Evolutionary conservation across 1,284 basidiomycete genomes (phyloP).

Genomic region (Leccinum subspadiceum): DNA sequence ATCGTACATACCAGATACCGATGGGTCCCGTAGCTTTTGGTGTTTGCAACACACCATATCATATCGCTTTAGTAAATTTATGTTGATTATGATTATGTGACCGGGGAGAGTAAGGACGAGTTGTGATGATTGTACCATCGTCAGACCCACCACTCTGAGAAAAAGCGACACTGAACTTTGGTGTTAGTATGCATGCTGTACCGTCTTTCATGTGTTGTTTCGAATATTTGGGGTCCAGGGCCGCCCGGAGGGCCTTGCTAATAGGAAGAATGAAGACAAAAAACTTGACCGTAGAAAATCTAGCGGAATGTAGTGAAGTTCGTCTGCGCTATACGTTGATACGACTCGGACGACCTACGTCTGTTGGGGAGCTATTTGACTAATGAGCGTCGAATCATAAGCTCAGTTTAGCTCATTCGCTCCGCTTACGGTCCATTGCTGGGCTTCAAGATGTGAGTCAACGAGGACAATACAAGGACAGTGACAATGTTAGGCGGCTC

Average conservation of each 20-base stretch:
- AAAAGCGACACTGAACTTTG: neutral
- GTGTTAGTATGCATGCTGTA: slow-evolving; percentile 1
- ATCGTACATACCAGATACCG: neutral
- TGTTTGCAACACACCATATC: neutral
- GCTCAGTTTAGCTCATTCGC: neutral
- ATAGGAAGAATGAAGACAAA: neutral
- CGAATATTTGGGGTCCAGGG: too few relatives aligned
- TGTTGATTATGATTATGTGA: neutral
- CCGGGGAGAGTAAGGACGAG: neutral
- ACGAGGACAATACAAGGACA: neutral
- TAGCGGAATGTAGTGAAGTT: neutral
- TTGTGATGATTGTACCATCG: neutral
- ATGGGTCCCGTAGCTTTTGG: neutral
- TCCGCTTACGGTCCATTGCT: neutral
- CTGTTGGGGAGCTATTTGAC: neutral
- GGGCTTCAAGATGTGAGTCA: neutral
- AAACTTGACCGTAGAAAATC: neutral
- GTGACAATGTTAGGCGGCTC: neutral
- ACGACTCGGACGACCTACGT: neutral
- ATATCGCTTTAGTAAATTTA: neutral
- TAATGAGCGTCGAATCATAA: neutral
- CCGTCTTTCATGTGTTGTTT: too few relatives aligned
- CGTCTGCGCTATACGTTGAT: neutral
- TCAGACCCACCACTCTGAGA: neutral
- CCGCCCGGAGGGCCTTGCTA: too few relatives aligned